A percentile compares a stretch with the other conserved stretches of the same genome.
These are phyloP conservation scores for Boletus sensibilis DNA, from an alignment of 768 basidiomycete genomes.

Conservation along the genomic window DNA sequence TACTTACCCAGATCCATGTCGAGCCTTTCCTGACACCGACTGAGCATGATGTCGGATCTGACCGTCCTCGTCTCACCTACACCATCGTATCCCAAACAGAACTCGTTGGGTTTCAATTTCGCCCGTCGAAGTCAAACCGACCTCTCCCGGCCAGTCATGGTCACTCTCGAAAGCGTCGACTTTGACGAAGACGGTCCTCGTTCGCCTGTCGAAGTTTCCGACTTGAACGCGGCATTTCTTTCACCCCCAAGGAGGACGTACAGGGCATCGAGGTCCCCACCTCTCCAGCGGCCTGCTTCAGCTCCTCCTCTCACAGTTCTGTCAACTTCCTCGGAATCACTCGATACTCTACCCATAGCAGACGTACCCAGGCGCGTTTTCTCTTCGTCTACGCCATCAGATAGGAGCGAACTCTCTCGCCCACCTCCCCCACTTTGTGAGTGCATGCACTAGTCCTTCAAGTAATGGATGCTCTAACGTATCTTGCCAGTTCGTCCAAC, in stretches of 20 bases:
- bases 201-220: slow-evolving; percentile 26
- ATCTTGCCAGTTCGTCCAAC: slow-evolving; percentile 66
- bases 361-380: slow-evolving; percentile 14
- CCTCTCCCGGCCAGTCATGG: slow-evolving; percentile 31
- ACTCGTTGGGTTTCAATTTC: slow-evolving; percentile 29
- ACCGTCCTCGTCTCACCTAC: slow-evolving; percentile 36
- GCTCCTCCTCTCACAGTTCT: slow-evolving; percentile 22
- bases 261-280: slow-evolving; percentile 17
- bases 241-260: slow-evolving; percentile 31
- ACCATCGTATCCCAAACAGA: slow-evolving; percentile 23
- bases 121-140: slow-evolving; percentile 31
- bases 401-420: slow-evolving; percentile 45
- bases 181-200: slow-evolving; percentile 18
- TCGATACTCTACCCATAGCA: slow-evolving; percentile 1
- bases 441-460: slow-evolving; percentile 24
- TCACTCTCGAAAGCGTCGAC: slow-evolving; percentile 31
- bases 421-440: slow-evolving; percentile 67
- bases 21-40: background rate
- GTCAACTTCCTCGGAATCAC: background rate
- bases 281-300: slow-evolving; percentile 18
- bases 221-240: slow-evolving; percentile 21
- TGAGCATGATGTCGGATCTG: slow-evolving; percentile 29
- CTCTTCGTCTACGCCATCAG: slow-evolving; percentile 12
- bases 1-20: background rate
- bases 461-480: background rate